phyloP scores from a whole-genome alignment of 305 asterid genomes.

The Striga hermonthica region DNA sequence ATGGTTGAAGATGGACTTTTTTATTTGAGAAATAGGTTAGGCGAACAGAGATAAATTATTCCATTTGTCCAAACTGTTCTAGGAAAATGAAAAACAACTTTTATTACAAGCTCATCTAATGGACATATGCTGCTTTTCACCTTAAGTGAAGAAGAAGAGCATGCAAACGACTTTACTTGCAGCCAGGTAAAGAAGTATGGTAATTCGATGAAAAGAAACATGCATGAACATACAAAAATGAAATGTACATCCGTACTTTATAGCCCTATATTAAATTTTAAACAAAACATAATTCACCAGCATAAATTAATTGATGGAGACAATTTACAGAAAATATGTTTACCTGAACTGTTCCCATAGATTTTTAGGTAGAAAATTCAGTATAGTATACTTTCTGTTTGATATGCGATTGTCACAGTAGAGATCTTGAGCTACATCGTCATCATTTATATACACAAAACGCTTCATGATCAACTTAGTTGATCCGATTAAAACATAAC shows the following conservation, averaged over 20 bases:
- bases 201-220: conserved; percentile 1
- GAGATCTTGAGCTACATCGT: conserved; percentile 56
- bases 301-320: conserved; percentile 20
- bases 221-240: conserved; percentile 14
- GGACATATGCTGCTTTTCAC: conserved; percentile 20
- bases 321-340: conserved; percentile 21
- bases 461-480: conserved; percentile 71
- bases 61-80: not conserved
- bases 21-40: conserved; percentile 9
- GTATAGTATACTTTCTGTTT: conserved; percentile 82
- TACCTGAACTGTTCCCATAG: conserved; percentile 99
- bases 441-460: conserved; percentile 76
- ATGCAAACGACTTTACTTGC: conserved; percentile 24
- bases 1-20: conserved; percentile 9
- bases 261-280: not conserved
- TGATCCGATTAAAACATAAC: conserved; percentile 30
- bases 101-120: conserved; percentile 20
- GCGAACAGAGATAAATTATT: conserved; percentile 2
- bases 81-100: conserved; percentile 11
- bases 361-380: conserved; percentile 93
- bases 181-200: conserved; percentile 13
- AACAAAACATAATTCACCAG: conserved; percentile 11
- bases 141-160: conserved; percentile 21
- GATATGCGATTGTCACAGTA: conserved; percentile 92
- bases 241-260: conserved; percentile 18